Percentiles rank a stretch among this genome's conserved stretches.
Evolutionary conservation across 2,329 filamentous ascomycete species (phyloP).

Genomic region (Phoma sp.): DNA sequence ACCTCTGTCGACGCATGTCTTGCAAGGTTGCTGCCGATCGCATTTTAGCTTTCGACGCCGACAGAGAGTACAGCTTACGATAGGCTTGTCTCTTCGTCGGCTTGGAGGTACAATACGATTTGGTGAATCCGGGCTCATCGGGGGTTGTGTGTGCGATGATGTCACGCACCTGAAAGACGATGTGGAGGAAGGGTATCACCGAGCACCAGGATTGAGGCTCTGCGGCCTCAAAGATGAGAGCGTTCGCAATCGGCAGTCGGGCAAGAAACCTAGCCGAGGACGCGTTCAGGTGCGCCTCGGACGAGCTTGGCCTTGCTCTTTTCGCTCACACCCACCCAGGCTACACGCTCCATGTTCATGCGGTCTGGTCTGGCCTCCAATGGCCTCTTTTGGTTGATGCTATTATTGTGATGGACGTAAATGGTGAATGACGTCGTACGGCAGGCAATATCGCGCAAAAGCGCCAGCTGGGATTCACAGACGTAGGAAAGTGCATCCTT

Average conservation of each 20-base stretch:
- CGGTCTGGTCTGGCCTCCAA: neutral
- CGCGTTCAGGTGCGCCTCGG: neutral
- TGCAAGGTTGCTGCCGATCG: slow-evolving; percentile 47
- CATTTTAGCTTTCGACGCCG: slow-evolving; percentile 41
- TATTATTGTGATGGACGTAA: neutral
- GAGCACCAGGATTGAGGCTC: neutral
- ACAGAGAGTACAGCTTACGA: slow-evolving; percentile 32
- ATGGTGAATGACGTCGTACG: neutral
- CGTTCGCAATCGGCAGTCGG: slow-evolving; percentile 6
- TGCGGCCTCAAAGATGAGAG: neutral
- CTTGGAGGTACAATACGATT: slow-evolving; percentile 33
- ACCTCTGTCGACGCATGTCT: slow-evolving; percentile 46
- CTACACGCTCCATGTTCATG: neutral
- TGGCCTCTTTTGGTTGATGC: neutral
- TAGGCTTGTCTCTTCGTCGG: slow-evolving; percentile 39
- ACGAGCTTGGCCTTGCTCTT: neutral
- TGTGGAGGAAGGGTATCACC: neutral
- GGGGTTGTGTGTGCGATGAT: neutral
- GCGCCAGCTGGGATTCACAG: neutral
- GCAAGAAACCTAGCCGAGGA: neutral
- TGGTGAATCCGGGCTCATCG: slow-evolving; percentile 28
- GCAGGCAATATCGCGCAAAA: neutral
- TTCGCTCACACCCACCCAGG: neutral
- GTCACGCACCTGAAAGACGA: neutral
- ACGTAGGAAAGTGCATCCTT: neutral